Evolutionary conservation across 2,329 filamentous ascomycete species (phyloP).

Genomic region (Paramyrothecium sp.): DNA sequence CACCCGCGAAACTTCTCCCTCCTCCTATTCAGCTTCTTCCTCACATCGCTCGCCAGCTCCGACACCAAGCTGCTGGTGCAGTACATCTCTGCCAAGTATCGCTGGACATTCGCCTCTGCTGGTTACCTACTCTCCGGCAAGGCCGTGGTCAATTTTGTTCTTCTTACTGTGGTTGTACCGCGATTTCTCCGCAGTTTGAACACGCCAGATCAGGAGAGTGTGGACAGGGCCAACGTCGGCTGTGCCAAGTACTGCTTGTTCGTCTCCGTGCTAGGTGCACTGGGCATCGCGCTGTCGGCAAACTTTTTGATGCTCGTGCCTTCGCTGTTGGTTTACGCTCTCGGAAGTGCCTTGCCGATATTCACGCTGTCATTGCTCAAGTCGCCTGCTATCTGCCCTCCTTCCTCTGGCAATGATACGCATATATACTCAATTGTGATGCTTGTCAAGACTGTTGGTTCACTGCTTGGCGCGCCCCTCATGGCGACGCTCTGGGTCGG

Average conservation of each 20-base stretch:
- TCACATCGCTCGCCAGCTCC: conserved; percentile 47
- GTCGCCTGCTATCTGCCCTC: conserved; percentile 33
- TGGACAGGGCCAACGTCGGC: conserved; percentile 15
- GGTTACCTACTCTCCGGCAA: conserved; percentile 48
- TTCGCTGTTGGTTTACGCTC: conserved; percentile 42
- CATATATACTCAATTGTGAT: conserved; percentile 51
- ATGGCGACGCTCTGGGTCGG: conserved; percentile 47
- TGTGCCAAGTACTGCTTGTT: conserved; percentile 16
- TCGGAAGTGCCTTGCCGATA: conserved; percentile 47
- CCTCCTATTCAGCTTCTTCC: conserved; percentile 42
- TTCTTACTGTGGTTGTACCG: conserved; percentile 42
- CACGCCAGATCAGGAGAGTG: not conserved
- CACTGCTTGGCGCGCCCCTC: conserved; percentile 43
- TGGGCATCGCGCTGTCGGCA: conserved; percentile 38
- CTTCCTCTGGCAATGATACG: conserved; percentile 21
- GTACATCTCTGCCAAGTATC: conserved; percentile 48
- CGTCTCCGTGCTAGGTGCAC: conserved; percentile 32
- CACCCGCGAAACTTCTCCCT: conserved; percentile 41
- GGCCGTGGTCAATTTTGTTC: conserved; percentile 44
- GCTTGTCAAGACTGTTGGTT: conserved; percentile 47
- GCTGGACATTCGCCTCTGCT: conserved; percentile 43
- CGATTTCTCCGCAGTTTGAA: conserved; percentile 24
- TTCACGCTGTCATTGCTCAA: conserved; percentile 49
- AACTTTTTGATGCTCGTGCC: conserved; percentile 39
- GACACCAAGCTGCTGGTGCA: conserved; percentile 50